Evolutionary conservation across 2,329 filamentous ascomycete species (phyloP).

Genomic region (Calonectria ilicicola): DNA sequence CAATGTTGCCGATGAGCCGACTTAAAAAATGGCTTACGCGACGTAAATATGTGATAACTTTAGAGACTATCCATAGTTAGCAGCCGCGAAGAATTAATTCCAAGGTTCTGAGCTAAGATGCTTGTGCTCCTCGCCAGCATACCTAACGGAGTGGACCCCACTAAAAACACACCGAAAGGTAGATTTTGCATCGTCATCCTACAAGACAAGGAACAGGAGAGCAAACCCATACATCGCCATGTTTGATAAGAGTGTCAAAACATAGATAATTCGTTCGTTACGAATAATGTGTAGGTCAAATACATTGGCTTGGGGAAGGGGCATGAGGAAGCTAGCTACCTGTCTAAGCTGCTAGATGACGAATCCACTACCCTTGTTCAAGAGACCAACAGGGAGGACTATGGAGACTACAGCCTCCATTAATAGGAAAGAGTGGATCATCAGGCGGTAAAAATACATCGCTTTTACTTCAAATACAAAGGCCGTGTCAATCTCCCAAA

Average conservation of each 20-base stretch:
- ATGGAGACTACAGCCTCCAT: conserved; percentile 76
- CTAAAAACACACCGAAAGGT: conserved; percentile 60
- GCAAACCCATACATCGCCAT: conserved; percentile 60
- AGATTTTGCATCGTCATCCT: conserved; percentile 53
- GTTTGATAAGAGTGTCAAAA: conserved; percentile 63
- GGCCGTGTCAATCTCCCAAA: conserved; percentile 73
- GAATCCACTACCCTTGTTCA: conserved; percentile 75
- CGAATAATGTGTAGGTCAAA: conserved; percentile 59
- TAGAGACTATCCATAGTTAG: conserved; percentile 45
- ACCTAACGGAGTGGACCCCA: conserved; percentile 61
- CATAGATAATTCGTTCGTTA: conserved; percentile 63
- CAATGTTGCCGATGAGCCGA: conserved; percentile 55
- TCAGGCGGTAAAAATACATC: conserved; percentile 77
- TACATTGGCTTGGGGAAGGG: conserved; percentile 53
- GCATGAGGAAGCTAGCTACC: conserved; percentile 55
- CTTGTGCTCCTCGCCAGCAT: conserved; percentile 57
- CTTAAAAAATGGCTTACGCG: conserved; percentile 41
- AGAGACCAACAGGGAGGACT: conserved; percentile 75
- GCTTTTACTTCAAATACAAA: conserved; percentile 73
- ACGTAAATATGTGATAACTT: background rate
- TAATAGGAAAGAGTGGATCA: conserved; percentile 74
- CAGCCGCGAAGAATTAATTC: conserved; percentile 56
- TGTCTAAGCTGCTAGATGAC: conserved; percentile 64
- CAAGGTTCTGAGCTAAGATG: conserved; percentile 53
- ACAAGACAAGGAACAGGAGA: conserved; percentile 56